phyloP scores from a whole-genome alignment of 148 eudicot genomes.

The Chenopodium formosanum region DNA sequence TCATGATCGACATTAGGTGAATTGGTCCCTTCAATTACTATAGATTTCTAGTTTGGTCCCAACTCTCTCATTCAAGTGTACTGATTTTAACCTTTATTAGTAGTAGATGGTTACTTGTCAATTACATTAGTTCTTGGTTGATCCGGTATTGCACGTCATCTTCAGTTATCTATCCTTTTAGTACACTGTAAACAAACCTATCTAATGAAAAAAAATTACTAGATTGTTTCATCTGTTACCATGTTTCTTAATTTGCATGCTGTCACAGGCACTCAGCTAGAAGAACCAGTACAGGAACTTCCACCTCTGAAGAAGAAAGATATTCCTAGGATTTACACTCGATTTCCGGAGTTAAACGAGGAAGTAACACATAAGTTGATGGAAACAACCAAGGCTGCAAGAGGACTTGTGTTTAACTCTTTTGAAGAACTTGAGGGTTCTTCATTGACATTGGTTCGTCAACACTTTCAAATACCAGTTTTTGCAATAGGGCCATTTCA shows the following conservation, averaged over 20 bases:
- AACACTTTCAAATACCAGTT: conserved; percentile 22
- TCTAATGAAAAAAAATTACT: not conserved
- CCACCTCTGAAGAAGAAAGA: conserved; percentile 34
- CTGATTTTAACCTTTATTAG: too few relatives aligned
- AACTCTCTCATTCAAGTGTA: not conserved
- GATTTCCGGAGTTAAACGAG: not conserved
- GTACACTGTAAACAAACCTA: too few relatives aligned
- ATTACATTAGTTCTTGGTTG: conserved; percentile 6
- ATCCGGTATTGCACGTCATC: not conserved
- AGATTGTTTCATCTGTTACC: not conserved
- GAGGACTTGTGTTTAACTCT: conserved; percentile 37
- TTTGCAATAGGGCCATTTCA: conserved; percentile 44
- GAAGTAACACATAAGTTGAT: conserved; percentile 20
- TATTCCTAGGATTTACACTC: conserved; percentile 15
- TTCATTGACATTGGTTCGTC: conserved; percentile 19
- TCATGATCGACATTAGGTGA: not conserved
- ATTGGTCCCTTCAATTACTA: not conserved
- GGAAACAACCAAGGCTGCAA: conserved; percentile 27
- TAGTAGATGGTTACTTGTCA: not conserved
- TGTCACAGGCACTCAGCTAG: conserved; percentile 18
- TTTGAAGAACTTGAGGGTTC: conserved; percentile 37
- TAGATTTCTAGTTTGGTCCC: conserved; percentile 4
- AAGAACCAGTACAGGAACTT: conserved; percentile 26
- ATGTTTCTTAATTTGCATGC: not conserved
- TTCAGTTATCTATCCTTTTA: too few relatives aligned